phyloP scores from a whole-genome alignment of 208 protist species.

The Leishmania lainsoni region DNA sequence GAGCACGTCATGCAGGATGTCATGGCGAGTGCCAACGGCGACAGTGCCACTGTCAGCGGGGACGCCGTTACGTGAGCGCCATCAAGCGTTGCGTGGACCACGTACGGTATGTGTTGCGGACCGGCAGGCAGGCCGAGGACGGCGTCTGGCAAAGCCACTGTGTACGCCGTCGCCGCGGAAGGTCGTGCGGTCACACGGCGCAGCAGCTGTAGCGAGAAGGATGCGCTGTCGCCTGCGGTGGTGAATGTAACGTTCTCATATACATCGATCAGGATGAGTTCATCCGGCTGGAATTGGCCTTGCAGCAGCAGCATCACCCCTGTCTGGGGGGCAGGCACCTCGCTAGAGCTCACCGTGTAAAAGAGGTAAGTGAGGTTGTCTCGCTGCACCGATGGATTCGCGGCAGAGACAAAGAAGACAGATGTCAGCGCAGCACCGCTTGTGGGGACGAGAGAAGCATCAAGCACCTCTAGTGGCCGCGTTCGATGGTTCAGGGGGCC shows the following conservation, averaged over 20 bases:
- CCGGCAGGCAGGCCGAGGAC: slow-evolving; percentile 16
- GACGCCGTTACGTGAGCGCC: slow-evolving; percentile 31
- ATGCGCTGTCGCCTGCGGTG: not conserved
- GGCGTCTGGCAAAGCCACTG: slow-evolving; percentile 25
- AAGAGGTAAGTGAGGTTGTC: slow-evolving; percentile 30
- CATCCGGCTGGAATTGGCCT: slow-evolving; percentile 28
- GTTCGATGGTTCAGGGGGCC: slow-evolving; percentile 21
- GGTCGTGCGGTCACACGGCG: slow-evolving; percentile 23
- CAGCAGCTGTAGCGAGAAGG: slow-evolving; percentile 11
- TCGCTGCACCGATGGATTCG: not conserved
- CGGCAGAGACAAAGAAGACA: slow-evolving; percentile 54
- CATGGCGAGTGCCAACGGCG: slow-evolving; percentile 62
- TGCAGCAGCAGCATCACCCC: slow-evolving; percentile 32
- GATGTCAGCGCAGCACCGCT: slow-evolving; percentile 37
- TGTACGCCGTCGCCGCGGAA: slow-evolving; percentile 19
- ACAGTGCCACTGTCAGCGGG: slow-evolving; percentile 52
- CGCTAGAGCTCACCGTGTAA: slow-evolving; percentile 26
- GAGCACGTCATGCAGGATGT: slow-evolving; percentile 38
- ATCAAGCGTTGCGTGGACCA: slow-evolving; percentile 43
- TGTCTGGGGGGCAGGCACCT: slow-evolving; percentile 5
- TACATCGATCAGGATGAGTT: slow-evolving; percentile 33
- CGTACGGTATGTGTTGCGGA: slow-evolving; percentile 5
- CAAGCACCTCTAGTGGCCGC: slow-evolving; percentile 34
- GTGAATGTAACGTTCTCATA: slow-evolving; percentile 4
- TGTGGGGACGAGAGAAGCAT: slow-evolving; percentile 28